Conservation (phyloP, 2,329 filamentous ascomycete species). For the Ophiocordyceps robertsii region DNA sequence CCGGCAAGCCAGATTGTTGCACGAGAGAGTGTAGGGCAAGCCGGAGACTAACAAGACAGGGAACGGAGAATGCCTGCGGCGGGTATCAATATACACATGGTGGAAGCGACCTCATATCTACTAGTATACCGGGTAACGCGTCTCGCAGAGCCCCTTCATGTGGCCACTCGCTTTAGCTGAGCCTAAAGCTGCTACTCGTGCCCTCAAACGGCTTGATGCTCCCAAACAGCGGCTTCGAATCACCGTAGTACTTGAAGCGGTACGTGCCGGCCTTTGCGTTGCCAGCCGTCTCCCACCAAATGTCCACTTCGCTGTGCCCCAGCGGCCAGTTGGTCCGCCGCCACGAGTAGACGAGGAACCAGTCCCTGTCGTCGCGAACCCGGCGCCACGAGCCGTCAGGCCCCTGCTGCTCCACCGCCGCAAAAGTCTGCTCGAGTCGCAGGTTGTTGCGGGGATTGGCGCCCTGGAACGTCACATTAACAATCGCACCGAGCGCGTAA, state of each 20-base stretch:
- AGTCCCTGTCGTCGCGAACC: conserved; percentile 65
- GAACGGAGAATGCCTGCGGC: too few species aligned
- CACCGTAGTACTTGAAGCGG: conserved; percentile 71
- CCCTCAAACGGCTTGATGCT: conserved; percentile 21
- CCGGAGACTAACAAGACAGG: too few species aligned
- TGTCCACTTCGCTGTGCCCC: conserved; percentile 63
- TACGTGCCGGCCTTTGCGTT: conserved; percentile 53
- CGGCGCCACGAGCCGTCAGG: conserved; percentile 41
- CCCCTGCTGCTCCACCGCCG: conserved; percentile 54
- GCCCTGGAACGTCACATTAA: conserved; percentile 62
- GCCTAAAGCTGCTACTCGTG: conserved; percentile 8
- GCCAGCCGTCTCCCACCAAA: conserved; percentile 56
- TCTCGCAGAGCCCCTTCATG: too few species aligned
- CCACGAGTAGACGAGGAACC: conserved; percentile 75
- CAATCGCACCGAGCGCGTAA: conserved; percentile 47
- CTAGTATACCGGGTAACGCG: too few species aligned
- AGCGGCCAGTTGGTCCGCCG: conserved; percentile 53
- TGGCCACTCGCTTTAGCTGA: conserved; percentile 1
- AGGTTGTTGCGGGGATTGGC: conserved; percentile 88
- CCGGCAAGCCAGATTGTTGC: too few species aligned
- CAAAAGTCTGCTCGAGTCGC: conserved; percentile 63
- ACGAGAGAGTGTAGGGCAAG: too few species aligned
- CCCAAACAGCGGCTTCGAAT: conserved; percentile 46
- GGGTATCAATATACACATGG: too few species aligned
- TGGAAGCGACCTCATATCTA: too few species aligned